Base-by-base conservation (phyloP, 768 basidiomycete species). In the Russula earlei region DNA sequence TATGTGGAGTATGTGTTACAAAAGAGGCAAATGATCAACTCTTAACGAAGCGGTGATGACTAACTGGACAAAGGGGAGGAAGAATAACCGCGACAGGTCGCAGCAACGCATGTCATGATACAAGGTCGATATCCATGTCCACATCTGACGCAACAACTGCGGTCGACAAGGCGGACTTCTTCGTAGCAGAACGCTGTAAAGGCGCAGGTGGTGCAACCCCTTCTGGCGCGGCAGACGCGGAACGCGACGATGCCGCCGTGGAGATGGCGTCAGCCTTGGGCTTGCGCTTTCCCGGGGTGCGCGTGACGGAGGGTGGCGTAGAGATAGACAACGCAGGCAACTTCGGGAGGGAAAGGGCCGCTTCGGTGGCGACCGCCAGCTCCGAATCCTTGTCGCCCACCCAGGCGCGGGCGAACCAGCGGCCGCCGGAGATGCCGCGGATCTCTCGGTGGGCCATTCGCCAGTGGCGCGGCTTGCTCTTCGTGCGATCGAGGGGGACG, bases 331-430 rank as follows among this genome's bases (percentile, higher is more conserved):
- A 27, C 10, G 61, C 51, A 1, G 61, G 61, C 33, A 62, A 41
- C 24, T 61, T 62, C 2, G 62, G 62, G 10, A 57, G 34, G 17
- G 55, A 51, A 20, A 62, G 51, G 10, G 54, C 52, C 1, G 60
- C 51, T 20, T 53, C 52, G 3, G 58, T 22, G 4, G 58, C 60
- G 1, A 41, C 34, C 6, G 82, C 78, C 55, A 77, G 82, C 48
- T 84, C 78, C 10, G 85, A 87, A 49, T 88, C 85, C 67, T 86
- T 88, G 58, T 83, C 83, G 22, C 87, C 88, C n/a, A 87, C 85
- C 87, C 87, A 91, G n/a, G 84, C 71, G 31, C 77, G 78, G 6
- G 81, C 71, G 62, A 89, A 84, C 88, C 88, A 91, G 38, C 87
- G 80, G 1, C 88, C 88, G 12, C 88, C 88, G 19, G 83, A 87